Conservation (phyloP, 228 moss, liverwort and hornwort species). For the Sphagnum magellanicum region DNA sequence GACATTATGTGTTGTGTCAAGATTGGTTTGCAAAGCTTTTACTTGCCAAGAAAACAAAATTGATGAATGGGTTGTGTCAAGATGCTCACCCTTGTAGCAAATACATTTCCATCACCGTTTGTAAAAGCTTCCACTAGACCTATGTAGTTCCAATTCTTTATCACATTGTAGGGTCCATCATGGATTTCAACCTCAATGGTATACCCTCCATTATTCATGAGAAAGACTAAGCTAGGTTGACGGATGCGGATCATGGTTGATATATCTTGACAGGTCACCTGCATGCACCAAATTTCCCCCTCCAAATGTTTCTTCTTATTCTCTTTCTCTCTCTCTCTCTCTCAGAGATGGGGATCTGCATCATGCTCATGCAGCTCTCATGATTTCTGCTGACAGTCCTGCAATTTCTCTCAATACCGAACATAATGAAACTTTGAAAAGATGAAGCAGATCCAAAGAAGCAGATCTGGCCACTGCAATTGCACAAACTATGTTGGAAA, state of each 20-base stretch:
- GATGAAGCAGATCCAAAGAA: too few species aligned
- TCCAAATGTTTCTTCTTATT: too few species aligned
- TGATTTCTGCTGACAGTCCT: too few species aligned
- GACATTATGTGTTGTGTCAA: not conserved
- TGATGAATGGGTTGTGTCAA: not conserved
- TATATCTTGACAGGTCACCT: slow-evolving; percentile 81
- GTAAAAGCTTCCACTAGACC: slow-evolving; percentile 53
- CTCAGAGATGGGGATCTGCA: too few species aligned
- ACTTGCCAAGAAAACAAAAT: not conserved
- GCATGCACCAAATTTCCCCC: not conserved
- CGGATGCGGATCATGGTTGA: slow-evolving; percentile 76
- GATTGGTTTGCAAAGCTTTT: not conserved
- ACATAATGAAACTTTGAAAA: too few species aligned
- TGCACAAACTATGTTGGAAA: too few species aligned
- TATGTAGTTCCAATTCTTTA: slow-evolving; percentile 81
- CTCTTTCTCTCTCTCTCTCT: too few species aligned
- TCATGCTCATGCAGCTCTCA: too few species aligned
- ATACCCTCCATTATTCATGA: slow-evolving; percentile 84
- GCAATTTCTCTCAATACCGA: too few species aligned
- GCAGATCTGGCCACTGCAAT: too few species aligned
- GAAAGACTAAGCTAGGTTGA: slow-evolving; percentile 51
- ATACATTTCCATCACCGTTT: slow-evolving; percentile 66
- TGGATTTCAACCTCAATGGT: slow-evolving; percentile 94
- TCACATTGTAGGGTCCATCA: slow-evolving; percentile 78
- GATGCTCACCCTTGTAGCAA: slow-evolving; percentile 44